These are phyloP conservation scores for Mitragyna speciosa DNA, from an alignment of 257 asterid species.

Conservation along the genomic window DNA sequence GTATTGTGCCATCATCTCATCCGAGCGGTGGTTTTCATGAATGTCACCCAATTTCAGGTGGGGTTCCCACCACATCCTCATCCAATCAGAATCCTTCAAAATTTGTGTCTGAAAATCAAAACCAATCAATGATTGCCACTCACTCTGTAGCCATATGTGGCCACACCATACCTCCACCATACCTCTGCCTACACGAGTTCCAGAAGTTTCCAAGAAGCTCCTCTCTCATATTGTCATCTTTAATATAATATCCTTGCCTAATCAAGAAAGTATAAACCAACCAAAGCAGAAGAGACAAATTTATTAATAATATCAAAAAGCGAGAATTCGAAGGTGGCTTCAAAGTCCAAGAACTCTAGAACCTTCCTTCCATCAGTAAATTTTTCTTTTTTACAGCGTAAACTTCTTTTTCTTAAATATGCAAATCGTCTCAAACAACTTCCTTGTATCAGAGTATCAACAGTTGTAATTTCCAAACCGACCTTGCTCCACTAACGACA, in stretches of 20 bases:
- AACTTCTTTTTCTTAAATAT: not conserved
- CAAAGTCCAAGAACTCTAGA: slow-evolving; percentile 42
- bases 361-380: slow-evolving; percentile 36
- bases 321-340: slow-evolving; percentile 21
- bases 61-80: slow-evolving; percentile 5
- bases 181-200: slow-evolving; percentile 15
- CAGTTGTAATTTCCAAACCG: not conserved
- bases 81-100: slow-evolving; percentile 19
- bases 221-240: slow-evolving; percentile 3
- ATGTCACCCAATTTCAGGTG: not conserved
- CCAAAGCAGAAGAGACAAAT: not conserved
- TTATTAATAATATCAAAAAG: not conserved
- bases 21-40: not conserved
- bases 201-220: slow-evolving; percentile 44
- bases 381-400: not conserved
- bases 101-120: not conserved
- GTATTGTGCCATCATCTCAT: not conserved
- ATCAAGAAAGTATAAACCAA: not conserved
- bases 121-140: slow-evolving; percentile 2
- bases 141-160: slow-evolving; percentile 8
- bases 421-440: not conserved
- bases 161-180: slow-evolving; percentile 22
- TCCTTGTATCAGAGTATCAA: not conserved
- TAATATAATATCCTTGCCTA: slow-evolving; percentile 3
- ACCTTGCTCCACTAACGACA: not conserved